A percentile compares a stretch with the other conserved stretches of the same genome.
Conservation (phyloP, 2,329 filamentous ascomycete species). For the Raffaelea arxii region DNA sequence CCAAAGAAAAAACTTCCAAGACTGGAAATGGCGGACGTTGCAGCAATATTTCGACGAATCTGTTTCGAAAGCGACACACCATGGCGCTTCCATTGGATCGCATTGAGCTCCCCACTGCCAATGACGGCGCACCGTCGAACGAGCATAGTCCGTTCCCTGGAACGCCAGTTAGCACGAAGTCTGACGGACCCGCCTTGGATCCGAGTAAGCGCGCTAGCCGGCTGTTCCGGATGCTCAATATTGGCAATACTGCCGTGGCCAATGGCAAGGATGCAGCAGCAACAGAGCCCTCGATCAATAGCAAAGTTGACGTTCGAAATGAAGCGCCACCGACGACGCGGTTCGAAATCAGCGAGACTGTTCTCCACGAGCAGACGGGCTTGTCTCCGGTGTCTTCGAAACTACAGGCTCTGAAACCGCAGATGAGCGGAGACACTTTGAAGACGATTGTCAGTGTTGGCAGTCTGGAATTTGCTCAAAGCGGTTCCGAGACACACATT, state of each 20-base stretch:
- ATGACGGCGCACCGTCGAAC: constrained; percentile 13
- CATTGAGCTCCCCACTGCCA: constrained; percentile 6
- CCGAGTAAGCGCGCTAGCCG: constrained; percentile 26
- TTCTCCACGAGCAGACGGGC: constrained; percentile 23
- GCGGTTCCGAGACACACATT: constrained; percentile 2
- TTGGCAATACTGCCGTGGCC: constrained; percentile 19
- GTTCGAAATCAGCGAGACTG: constrained; percentile 24
- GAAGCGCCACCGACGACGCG: constrained; percentile 26
- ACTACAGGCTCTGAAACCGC: constrained; percentile 25
- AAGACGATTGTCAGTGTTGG: constrained; percentile 42
- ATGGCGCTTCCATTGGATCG: constrained; percentile 13
- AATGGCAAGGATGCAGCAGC: constrained; percentile 1
- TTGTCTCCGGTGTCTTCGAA: constrained; percentile 25
- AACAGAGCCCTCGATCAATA: constrained; percentile 16
- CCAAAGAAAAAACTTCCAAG: background rate
- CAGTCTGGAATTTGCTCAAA: constrained; percentile 26
- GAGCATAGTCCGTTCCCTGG: constrained; percentile 16
- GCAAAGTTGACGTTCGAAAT: background rate
- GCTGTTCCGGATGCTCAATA: constrained; percentile 29
- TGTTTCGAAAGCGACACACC: constrained; percentile 10
- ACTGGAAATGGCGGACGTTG: background rate
- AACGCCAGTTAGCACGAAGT: constrained; percentile 18
- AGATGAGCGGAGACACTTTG: constrained; percentile 36
- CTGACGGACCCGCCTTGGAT: constrained; percentile 20
- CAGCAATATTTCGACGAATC: background rate